Evolutionary conservation across 2,329 filamentous ascomycete species (phyloP).

Genomic region (Boeremia lycopersici): DNA sequence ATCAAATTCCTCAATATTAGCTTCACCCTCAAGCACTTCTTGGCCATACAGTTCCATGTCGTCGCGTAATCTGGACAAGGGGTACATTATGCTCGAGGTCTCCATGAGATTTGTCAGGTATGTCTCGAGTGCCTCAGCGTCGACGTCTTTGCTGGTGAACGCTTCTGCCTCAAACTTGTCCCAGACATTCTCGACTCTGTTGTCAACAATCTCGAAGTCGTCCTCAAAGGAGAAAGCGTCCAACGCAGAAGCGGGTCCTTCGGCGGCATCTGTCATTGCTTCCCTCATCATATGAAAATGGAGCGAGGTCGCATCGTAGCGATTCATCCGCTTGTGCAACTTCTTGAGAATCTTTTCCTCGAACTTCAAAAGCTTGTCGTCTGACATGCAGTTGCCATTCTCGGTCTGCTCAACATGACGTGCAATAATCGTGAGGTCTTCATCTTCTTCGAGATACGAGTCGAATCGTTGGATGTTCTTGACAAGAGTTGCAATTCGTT

Average conservation of each 20-base stretch:
- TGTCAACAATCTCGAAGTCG: conserved; percentile 57
- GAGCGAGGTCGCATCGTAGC: conserved; percentile 62
- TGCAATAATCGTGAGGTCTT: conserved; percentile 53
- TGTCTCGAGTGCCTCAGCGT: conserved; percentile 24
- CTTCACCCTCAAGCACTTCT: conserved; percentile 15
- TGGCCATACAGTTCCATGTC: conserved; percentile 23
- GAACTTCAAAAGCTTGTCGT: conserved; percentile 53
- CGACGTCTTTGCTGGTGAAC: conserved; percentile 22
- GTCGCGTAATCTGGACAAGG: conserved; percentile 19
- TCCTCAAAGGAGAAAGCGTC: conserved; percentile 37
- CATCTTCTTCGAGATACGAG: conserved; percentile 37
- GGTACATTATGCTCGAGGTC: not conserved
- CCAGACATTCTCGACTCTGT: conserved; percentile 61
- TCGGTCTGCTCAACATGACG: conserved; percentile 60
- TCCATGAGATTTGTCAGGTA: conserved; percentile 29
- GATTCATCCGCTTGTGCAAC: conserved; percentile 58
- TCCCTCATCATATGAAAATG: conserved; percentile 59
- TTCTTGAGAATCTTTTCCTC: conserved; percentile 55
- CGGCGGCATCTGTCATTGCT: conserved; percentile 34
- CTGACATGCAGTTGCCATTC: conserved; percentile 60
- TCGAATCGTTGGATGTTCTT: conserved; percentile 46
- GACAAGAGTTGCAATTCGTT: conserved; percentile 46
- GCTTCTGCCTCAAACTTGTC: conserved; percentile 41
- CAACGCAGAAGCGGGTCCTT: conserved; percentile 15
- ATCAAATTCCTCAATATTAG: conserved; percentile 48